phyloP scores from a whole-genome alignment of 2,329 filamentous ascomycete species.

The Zymoseptoria pseudotritici region DNA sequence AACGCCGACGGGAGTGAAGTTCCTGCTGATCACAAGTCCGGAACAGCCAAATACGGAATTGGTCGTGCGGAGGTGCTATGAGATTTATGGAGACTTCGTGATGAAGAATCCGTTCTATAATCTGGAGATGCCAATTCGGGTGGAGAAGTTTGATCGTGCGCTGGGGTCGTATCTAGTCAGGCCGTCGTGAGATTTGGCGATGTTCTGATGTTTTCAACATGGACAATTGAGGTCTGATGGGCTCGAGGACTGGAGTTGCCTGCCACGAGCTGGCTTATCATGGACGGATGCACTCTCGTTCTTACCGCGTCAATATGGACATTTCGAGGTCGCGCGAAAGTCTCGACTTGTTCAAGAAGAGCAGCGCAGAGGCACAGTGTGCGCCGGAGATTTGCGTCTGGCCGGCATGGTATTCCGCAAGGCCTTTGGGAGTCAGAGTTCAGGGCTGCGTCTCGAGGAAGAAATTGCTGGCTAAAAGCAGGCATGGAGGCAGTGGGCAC shows the following conservation, averaged over 20 bases:
- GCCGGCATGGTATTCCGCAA: too few species aligned
- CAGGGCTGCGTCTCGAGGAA: too few species aligned
- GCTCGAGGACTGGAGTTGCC: background rate
- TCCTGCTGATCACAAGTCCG: conserved; percentile 87
- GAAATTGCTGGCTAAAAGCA: too few species aligned
- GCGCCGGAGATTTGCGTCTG: too few species aligned
- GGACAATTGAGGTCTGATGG: background rate
- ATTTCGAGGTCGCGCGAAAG: background rate
- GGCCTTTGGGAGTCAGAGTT: too few species aligned
- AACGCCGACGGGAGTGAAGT: conserved; percentile 90
- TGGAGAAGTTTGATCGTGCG: conserved; percentile 85
- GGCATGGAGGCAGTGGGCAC: too few species aligned
- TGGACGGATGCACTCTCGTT: too few species aligned
- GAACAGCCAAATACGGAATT: conserved; percentile 80
- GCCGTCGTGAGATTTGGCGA: conserved; percentile 16
- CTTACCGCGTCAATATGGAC: background rate
- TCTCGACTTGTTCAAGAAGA: too few species aligned
- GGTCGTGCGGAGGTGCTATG: conserved; percentile 79
- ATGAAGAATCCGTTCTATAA: conserved; percentile 99
- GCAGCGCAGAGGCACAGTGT: too few species aligned
- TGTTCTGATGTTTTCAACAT: background rate
- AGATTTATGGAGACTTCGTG: conserved; percentile 91
- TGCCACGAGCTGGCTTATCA: background rate
- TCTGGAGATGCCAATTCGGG: conserved; percentile 92
- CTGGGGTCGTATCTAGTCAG: conserved; percentile 29